A percentile compares a stretch with the other conserved stretches of the same genome.
These are phyloP conservation scores for Nemophila menziesii DNA, from an alignment of 257 asterid species.

Conservation along the genomic window DNA sequence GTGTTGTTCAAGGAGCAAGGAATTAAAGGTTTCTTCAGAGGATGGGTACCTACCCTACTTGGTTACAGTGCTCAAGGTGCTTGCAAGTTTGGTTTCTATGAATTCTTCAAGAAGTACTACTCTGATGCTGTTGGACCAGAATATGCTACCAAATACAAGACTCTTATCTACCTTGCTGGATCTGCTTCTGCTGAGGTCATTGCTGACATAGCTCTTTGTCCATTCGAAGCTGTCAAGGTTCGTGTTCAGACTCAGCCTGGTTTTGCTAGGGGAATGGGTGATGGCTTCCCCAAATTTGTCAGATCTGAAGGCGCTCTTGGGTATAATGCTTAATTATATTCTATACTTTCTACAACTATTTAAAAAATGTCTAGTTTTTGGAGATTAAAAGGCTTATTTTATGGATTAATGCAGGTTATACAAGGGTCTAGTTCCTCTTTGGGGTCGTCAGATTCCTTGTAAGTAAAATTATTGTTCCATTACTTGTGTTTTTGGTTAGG, in stretches of 20 bases:
- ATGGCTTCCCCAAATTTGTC: slow-evolving; percentile 52
- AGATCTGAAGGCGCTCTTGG: slow-evolving; percentile 51
- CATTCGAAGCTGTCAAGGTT: slow-evolving; percentile 56
- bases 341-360: neutral
- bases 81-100: slow-evolving; percentile 56
- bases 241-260: slow-evolving; percentile 63
- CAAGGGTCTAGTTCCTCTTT: slow-evolving; percentile 86
- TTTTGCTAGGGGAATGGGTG: slow-evolving; percentile 46
- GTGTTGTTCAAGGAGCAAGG: slow-evolving; percentile 46
- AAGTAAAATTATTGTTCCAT: slow-evolving; percentile 31
- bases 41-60: slow-evolving; percentile 52
- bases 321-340: slow-evolving; percentile 24
- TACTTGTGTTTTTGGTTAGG: too few relatives aligned
- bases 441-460: slow-evolving; percentile 98
- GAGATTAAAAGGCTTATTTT: neutral
- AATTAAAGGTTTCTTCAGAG: slow-evolving; percentile 44
- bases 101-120: slow-evolving; percentile 53
- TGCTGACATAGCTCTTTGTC: slow-evolving; percentile 52
- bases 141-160: slow-evolving; percentile 44
- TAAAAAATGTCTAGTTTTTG: neutral
- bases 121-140: slow-evolving; percentile 51
- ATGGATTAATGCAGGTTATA: slow-evolving; percentile 17
- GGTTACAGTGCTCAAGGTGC: slow-evolving; percentile 74
- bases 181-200: slow-evolving; percentile 59
- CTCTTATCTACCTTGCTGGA: slow-evolving; percentile 52